Evolutionary conservation across 1,139 yeast genomes (phyloP), one percentile per base, ranked within the genome.

Genomic region (Saccharomyces pastorianus): DNA sequence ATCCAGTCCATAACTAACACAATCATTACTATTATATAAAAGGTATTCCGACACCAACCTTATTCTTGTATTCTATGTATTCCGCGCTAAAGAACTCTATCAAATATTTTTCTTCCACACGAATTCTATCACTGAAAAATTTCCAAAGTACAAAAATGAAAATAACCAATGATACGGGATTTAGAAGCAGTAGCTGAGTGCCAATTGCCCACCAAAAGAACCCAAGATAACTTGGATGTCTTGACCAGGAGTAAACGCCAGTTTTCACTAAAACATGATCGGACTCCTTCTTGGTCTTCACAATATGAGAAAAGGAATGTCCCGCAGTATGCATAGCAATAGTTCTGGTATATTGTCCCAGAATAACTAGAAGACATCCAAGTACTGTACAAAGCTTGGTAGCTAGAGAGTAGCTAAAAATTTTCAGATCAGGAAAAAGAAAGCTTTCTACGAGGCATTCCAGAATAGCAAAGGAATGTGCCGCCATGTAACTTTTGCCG

Each of bases 131-230:
- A 13, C 69, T 71, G 73, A 93, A 93, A 66, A 93, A 93, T 38
- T 70, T 66, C 81, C 85, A 82, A 17, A 93, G 73, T 0, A 79
- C 75, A 11, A 72, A 59, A 2, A 73, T 61, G 59, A 83, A 84
- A 0, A 79, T 74, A 0, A 75, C 54, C 3, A 76, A 61, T 1
- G 85, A 75, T 0, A 85, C 53, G 1, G 85, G 83, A 69, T 90
- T 93, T 50, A 82, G 73, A 56, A 91, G 70, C 59, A 85, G 64
- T 52, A 91, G 46, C 67, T 93, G 96, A 1, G 90, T 76, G 0
- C 98, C 98, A 3, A 91, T 64, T 28, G 95, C 93, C 97, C 98
- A 95, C 81, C 89, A 84, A 66, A 84, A 91, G 68, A 87, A 93
- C 0, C 98, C 99, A 55, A 83, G 79, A 70, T 93, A 93, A 51